These are phyloP conservation scores for Xylaria curta DNA, from an alignment of 495 filamentous ascomycete genomes.

Conservation along the genomic window DNA sequence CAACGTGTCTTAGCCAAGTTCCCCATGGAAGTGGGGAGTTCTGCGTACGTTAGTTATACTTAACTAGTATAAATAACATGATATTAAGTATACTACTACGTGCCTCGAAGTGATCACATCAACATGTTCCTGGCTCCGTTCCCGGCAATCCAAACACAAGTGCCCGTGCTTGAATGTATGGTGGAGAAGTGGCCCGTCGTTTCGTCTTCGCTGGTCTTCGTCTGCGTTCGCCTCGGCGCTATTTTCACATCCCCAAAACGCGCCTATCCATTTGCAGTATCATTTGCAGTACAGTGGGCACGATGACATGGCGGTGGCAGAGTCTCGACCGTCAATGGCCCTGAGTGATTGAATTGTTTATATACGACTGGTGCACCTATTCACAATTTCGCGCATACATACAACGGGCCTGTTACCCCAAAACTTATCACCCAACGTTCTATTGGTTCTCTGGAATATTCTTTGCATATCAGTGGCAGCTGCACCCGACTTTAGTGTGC, in stretches of 20 bases:
- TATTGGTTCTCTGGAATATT: not conserved
- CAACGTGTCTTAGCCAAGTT: not conserved
- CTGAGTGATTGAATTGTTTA: not conserved
- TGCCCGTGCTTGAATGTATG: not conserved
- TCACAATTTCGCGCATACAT: not conserved
- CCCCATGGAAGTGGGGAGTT: not conserved
- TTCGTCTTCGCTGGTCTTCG: constrained; percentile 8
- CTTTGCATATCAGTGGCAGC: not conserved
- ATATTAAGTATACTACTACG: not conserved
- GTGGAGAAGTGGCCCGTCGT: constrained; percentile 17
- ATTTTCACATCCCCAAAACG: not conserved
- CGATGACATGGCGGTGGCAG: constrained; percentile 1
- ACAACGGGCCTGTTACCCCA: not conserved
- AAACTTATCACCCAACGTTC: not conserved
- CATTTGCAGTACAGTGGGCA: constrained; percentile 26
- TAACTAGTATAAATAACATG: no score
- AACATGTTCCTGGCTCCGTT: not conserved
- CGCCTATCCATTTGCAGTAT: constrained; percentile 22
- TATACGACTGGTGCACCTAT: not conserved
- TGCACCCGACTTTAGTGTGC: not conserved
- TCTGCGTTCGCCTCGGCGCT: constrained; percentile 10
- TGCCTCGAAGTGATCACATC: not conserved
- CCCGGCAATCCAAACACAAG: not conserved
- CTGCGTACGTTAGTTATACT: not conserved
- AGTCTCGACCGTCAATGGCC: constrained; percentile 8